phyloP scores from a whole-genome alignment of 805 yeast species.

The Ogataea pini region DNA sequence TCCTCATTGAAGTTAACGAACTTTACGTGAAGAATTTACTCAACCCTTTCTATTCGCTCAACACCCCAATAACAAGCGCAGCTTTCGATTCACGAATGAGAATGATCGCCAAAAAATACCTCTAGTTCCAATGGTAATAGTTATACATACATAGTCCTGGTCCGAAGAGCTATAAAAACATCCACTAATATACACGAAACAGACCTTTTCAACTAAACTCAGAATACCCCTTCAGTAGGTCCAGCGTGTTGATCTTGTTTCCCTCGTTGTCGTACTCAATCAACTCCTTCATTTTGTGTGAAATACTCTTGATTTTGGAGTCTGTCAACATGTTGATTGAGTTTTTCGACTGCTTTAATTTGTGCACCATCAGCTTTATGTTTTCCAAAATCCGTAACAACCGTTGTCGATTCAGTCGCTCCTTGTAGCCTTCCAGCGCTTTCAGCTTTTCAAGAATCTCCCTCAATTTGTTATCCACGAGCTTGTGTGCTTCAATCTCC shows the following conservation, averaged over 20 bases:
- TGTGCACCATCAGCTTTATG: constrained; percentile 35
- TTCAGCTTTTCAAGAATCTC: constrained; percentile 18
- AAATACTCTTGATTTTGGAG: constrained; percentile 23
- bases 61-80: constrained; percentile 71
- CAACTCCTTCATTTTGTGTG: constrained; percentile 23
- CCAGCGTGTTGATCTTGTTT: constrained; percentile 32
- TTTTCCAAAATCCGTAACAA: constrained; percentile 36
- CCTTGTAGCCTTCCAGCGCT: constrained; percentile 13
- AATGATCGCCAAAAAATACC: constrained; percentile 70
- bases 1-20: constrained; percentile 83
- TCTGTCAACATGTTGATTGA: constrained; percentile 24
- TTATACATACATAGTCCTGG: constrained; percentile 9
- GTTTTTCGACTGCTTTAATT: constrained; percentile 27
- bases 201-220: constrained; percentile 10
- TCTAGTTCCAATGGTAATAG: constrained; percentile 37
- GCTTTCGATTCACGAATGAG: constrained; percentile 77
- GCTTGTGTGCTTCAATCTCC: constrained; percentile 4
- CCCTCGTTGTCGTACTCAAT: constrained; percentile 25
- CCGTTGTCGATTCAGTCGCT: constrained; percentile 11
- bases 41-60: constrained; percentile 82
- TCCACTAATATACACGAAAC: constrained; percentile 19
- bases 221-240: constrained; percentile 38
- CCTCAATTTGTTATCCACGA: constrained; percentile 17
- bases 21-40: constrained; percentile 80
- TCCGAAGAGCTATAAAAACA: constrained; percentile 4